Conservation (phyloP, 495 filamentous ascomycete species). For the Aspergillus conjunctus region DNA sequence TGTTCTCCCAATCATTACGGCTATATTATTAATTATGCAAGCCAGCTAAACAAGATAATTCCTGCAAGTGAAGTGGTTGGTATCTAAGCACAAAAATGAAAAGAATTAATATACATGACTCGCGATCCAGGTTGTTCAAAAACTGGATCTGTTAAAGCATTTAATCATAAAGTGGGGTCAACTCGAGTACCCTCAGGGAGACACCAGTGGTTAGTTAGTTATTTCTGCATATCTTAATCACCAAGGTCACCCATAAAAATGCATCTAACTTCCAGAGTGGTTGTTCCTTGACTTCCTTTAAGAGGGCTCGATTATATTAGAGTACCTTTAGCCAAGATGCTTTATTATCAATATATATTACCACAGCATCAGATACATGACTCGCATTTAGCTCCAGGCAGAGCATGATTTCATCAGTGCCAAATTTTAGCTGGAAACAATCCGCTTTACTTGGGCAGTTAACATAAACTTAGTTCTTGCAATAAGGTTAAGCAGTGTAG, state of each 20-base stretch:
- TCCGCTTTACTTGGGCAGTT: background rate
- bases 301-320: background rate
- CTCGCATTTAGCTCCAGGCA: slow-evolving; percentile 1
- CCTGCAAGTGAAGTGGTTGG: background rate
- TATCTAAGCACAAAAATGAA: background rate
- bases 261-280: background rate
- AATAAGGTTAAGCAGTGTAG: background rate
- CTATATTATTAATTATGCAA: slow-evolving; percentile 1
- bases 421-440: slow-evolving; percentile 1
- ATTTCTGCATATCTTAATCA: background rate
- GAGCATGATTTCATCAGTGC: background rate
- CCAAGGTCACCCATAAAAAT: slow-evolving; percentile 12
- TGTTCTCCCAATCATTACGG: background rate
- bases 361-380: background rate
- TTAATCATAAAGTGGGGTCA: background rate
- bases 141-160: slow-evolving; percentile 1
- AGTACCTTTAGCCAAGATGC: background rate
- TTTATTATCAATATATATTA: slow-evolving; percentile 1
- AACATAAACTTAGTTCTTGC: background rate
- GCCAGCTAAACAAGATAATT: background rate
- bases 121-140: background rate
- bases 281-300: slow-evolving; percentile 1
- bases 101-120: background rate
- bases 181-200: background rate
- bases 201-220: too few species aligned